phyloP scores from a whole-genome alignment of 1,284 basidiomycete species.

The Microstroma glucosiphilum region DNA sequence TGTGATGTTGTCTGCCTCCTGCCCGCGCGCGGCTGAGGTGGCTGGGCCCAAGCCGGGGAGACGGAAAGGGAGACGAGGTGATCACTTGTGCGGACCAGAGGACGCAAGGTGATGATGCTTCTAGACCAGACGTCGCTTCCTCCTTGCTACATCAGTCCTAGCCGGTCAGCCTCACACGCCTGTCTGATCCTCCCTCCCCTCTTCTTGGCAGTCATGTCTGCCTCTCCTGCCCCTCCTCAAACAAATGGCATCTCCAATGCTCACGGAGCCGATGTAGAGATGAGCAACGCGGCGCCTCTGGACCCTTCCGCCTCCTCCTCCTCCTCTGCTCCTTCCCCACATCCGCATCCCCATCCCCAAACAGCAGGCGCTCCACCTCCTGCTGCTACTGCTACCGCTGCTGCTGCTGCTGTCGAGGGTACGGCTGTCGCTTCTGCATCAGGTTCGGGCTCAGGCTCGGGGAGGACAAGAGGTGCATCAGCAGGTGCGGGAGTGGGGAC shows the following conservation, averaged over 20 bases:
- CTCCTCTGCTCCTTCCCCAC: not conserved
- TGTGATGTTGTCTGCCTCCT: not conserved
- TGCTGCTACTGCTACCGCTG: not conserved
- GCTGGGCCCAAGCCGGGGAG: not conserved
- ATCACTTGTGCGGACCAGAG: too few relatives aligned
- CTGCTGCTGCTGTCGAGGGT: not conserved
- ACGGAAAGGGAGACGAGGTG: not conserved
- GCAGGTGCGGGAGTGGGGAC: conserved; percentile 9
- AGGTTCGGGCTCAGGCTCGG: not conserved
- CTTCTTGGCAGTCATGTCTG: not conserved
- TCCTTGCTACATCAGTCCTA: not conserved
- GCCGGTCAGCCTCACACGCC: not conserved
- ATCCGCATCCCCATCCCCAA: not conserved
- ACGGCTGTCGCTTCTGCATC: not conserved
- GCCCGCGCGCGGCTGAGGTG: not conserved
- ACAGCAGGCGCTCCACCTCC: not conserved
- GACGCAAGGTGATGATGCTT: not conserved
- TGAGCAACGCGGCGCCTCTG: not conserved
- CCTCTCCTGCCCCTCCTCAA: not conserved
- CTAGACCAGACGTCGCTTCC: not conserved
- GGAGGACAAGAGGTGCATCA: not conserved
- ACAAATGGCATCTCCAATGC: not conserved
- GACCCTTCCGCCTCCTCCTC: not conserved
- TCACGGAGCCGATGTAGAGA: not conserved
- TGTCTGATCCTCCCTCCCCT: too few relatives aligned